phyloP scores from a whole-genome alignment of 495 filamentous ascomycete genomes.

The Polyplosphaeria fusca region DNA sequence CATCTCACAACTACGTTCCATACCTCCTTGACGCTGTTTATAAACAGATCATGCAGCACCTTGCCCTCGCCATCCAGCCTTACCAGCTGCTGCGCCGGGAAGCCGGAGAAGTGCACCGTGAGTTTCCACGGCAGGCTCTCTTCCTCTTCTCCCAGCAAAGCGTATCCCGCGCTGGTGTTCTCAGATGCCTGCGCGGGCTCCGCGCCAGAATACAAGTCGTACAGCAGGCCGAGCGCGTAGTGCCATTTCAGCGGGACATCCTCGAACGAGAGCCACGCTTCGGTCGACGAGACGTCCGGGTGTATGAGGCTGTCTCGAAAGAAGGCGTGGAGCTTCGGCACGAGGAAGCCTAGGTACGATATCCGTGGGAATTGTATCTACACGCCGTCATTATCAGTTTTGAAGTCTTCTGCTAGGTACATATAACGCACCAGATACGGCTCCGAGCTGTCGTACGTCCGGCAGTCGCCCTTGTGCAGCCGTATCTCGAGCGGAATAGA shows the following conservation, averaged over 20 bases:
- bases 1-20: conserved; percentile 4
- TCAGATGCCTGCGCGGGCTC: conserved; percentile 48
- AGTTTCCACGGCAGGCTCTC: conserved; percentile 71
- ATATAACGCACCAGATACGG: conserved; percentile 39
- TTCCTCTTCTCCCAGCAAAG: conserved; percentile 32
- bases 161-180: background rate
- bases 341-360: conserved; percentile 70
- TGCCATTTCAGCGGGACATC: conserved; percentile 82
- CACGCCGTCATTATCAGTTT: conserved; percentile 1
- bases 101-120: conserved; percentile 68
- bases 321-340: conserved; percentile 75
- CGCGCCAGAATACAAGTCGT: conserved; percentile 76
- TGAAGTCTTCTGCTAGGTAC: background rate
- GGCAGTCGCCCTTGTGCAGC: conserved; percentile 40
- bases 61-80: conserved; percentile 60
- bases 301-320: conserved; percentile 72
- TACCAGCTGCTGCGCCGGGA: conserved; percentile 63
- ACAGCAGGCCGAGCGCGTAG: conserved; percentile 81
- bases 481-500: conserved; percentile 43
- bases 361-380: conserved; percentile 62
- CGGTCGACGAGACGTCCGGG: conserved; percentile 52
- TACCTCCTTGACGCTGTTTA: conserved; percentile 89
- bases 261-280: conserved; percentile 71
- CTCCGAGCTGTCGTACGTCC: conserved; percentile 41
- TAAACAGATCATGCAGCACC: conserved; percentile 75